These are phyloP conservation scores for Vigna unguiculata DNA, from an alignment of 306 rosid species.

Conservation along the genomic window DNA sequence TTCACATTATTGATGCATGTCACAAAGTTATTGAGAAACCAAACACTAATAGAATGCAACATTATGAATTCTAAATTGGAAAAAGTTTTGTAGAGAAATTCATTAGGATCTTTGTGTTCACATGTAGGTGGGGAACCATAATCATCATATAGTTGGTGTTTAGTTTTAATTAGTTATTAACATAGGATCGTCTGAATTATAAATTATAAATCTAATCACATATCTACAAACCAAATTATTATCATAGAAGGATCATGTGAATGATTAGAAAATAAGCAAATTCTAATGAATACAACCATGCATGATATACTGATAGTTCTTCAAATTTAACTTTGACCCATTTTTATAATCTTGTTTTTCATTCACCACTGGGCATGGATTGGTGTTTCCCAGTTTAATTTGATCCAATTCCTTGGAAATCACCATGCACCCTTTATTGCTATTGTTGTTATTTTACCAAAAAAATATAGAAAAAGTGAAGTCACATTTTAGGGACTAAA, in stretches of 20 bases:
- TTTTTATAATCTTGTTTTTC: too few relatives aligned
- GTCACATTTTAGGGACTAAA: neutral
- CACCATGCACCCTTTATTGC: too few relatives aligned
- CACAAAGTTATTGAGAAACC: neutral
- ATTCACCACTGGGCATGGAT: too few relatives aligned
- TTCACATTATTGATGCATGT: too few relatives aligned
- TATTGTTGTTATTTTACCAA: too few relatives aligned
- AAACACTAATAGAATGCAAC: neutral
- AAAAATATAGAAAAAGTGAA: neutral
- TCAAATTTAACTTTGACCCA: too few relatives aligned
- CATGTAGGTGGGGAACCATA: constrained; percentile 1
- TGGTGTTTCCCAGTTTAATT: too few relatives aligned
- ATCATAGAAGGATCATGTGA: neutral
- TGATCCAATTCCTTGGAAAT: too few relatives aligned
- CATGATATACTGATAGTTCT: too few relatives aligned
- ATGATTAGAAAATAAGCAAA: constrained; percentile 12
- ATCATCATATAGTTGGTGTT: neutral
- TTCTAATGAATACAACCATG: neutral
- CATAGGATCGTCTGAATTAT: neutral
- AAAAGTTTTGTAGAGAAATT: constrained; percentile 21
- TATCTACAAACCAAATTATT: constrained; percentile 3
- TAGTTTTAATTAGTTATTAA: neutral
- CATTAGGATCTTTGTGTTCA: neutral
- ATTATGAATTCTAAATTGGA: neutral
- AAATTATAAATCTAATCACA: constrained; percentile 30